These are phyloP conservation scores for Apodospora peruviana DNA, from an alignment of 495 filamentous ascomycete species.

Conservation along the genomic window DNA sequence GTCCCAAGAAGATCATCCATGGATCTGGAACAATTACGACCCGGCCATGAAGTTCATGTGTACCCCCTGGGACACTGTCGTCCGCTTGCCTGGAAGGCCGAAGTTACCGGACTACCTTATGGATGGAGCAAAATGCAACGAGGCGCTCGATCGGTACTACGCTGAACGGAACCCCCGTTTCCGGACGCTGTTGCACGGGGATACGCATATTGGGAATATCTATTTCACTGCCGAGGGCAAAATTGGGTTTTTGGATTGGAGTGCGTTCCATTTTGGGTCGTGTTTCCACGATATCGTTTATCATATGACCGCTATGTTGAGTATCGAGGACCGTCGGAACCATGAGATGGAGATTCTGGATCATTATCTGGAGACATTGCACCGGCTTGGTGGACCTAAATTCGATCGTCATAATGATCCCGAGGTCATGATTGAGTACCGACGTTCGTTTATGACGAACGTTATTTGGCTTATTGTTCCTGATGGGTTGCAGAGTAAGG, in stretches of 20 bases:
- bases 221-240: conserved; percentile 16
- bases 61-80: conserved; percentile 15
- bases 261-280: conserved; percentile 19
- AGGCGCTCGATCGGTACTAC: conserved; percentile 19
- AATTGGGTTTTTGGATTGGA: conserved; percentile 24
- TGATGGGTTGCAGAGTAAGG: conserved; percentile 20
- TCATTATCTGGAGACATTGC: conserved; percentile 43
- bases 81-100: conserved; percentile 13
- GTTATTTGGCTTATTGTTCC: conserved; percentile 61
- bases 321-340: conserved; percentile 62
- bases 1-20: conserved; percentile 15
- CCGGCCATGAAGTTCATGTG: conserved; percentile 14
- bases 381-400: conserved; percentile 13
- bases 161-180: conserved; percentile 22
- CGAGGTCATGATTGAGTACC: conserved; percentile 19
- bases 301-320: conserved; percentile 15
- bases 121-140: conserved; percentile 19
- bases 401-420: conserved; percentile 20
- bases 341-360: conserved; percentile 64
- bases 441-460: conserved; percentile 16
- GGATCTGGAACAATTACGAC: conserved; percentile 25
- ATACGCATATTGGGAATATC: conserved; percentile 22
- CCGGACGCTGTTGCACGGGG: conserved; percentile 20
- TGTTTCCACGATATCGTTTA: conserved; percentile 24
- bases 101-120: conserved; percentile 16